Evolutionary conservation across 331 rosid genomes (phyloP).

Genomic region (Pyrus hybrid): DNA sequence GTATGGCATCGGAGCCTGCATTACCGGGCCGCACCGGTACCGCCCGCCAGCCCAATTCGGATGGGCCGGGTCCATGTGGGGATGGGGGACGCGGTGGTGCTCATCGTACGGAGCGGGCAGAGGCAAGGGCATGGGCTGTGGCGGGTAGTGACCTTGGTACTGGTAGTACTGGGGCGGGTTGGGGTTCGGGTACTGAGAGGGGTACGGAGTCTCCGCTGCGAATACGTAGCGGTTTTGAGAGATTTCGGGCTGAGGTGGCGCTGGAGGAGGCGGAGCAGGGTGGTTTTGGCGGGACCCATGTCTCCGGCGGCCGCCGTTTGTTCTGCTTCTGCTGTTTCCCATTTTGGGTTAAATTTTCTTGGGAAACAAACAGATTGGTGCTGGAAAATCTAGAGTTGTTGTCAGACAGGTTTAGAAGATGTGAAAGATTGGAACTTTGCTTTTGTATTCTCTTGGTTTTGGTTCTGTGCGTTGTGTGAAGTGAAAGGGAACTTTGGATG

Average conservation of each 20-base stretch:
- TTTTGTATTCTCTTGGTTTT: neutral
- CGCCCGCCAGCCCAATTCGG: conserved; percentile 49
- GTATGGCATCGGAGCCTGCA: conserved; percentile 41
- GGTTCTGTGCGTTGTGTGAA: neutral
- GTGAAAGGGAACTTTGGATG: neutral
- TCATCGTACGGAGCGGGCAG: conserved; percentile 76
- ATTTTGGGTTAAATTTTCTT: conserved; percentile 11
- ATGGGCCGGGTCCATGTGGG: conserved; percentile 29
- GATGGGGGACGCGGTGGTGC: conserved; percentile 50
- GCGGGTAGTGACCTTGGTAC: conserved; percentile 54
- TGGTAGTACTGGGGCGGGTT: conserved; percentile 34
- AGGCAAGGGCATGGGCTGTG: conserved; percentile 37
- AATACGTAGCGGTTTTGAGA: conserved; percentile 44
- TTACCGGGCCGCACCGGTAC: conserved; percentile 45
- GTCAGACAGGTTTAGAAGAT: neutral
- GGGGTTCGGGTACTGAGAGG: conserved; percentile 44
- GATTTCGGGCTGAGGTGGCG: conserved; percentile 65
- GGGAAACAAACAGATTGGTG: neutral
- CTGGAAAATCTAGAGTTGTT: neutral
- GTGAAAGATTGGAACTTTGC: neutral
- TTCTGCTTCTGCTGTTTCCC: conserved; percentile 67
- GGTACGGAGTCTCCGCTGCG: conserved; percentile 58
- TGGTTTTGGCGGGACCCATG: conserved; percentile 37
- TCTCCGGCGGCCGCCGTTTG: conserved; percentile 41
- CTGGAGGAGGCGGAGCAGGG: conserved; percentile 51